phyloP scores from a whole-genome alignment of 768 basidiomycete genomes.

The Mycena galericulata region DNA sequence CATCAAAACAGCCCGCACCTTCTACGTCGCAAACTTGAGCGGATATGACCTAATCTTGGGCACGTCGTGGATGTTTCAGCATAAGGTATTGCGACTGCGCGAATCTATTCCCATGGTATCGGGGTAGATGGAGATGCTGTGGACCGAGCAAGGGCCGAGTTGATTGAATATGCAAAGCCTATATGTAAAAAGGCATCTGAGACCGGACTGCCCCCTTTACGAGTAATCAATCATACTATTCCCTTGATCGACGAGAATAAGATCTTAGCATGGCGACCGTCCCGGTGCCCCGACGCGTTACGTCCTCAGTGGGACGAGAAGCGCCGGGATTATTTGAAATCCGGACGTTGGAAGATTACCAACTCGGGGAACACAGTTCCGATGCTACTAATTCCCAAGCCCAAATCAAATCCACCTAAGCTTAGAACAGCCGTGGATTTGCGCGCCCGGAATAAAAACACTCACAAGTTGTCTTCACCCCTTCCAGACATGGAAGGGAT shows the following conservation, averaged over 20 bases:
- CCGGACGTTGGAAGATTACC: background rate
- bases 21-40: constrained; percentile 43
- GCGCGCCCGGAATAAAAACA: background rate
- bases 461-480: background rate
- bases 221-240: constrained; percentile 41
- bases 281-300: constrained; percentile 36
- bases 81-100: constrained; percentile 21
- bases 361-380: background rate
- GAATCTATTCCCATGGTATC: background rate
- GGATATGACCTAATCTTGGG: constrained; percentile 43
- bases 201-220: constrained; percentile 40
- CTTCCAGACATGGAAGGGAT: background rate
- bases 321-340: background rate
- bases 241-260: constrained; percentile 41
- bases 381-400: background rate
- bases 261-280: constrained; percentile 39
- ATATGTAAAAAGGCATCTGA: constrained; percentile 37
- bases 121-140: background rate
- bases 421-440: background rate
- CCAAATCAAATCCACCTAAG: background rate
- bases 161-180: constrained; percentile 18
- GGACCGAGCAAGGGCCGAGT: background rate
- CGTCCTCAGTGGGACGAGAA: background rate
- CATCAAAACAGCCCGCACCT: constrained; percentile 22
- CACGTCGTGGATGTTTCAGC: constrained; percentile 41